Evolutionary conservation across 495 filamentous ascomycete species (phyloP).

Genomic region (Lophiostoma macrostomum): DNA sequence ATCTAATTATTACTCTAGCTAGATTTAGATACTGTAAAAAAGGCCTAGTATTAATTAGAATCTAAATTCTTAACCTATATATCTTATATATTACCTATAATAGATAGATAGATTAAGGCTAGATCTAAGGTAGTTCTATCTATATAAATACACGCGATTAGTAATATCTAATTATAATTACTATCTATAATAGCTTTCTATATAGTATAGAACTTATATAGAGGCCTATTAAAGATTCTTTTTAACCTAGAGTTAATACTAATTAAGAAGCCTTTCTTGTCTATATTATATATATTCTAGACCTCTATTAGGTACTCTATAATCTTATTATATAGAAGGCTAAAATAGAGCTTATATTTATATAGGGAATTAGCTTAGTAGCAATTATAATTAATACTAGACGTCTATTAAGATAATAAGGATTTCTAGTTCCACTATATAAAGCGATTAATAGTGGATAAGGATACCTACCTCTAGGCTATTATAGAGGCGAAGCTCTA

Average conservation of each 20-base stretch:
- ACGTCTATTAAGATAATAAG: background rate
- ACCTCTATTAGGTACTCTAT: background rate
- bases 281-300: conserved; percentile 1
- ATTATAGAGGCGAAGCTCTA: background rate
- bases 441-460: background rate
- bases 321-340: background rate
- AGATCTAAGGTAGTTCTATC: background rate
- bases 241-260: background rate
- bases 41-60: background rate
- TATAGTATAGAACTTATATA: no score
- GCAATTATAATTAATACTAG: background rate
- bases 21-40: background rate
- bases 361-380: background rate
- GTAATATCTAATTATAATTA: no score
- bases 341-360: background rate
- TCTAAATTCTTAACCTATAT: background rate
- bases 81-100: background rate
- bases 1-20: background rate
- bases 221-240: no score
- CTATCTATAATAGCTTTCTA: no score
- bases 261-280: conserved; percentile 2
- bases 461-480: background rate
- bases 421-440: background rate
- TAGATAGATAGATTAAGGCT: background rate
- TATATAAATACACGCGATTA: no score